A percentile compares a stretch with the other conserved stretches of the same genome.
Evolutionary conservation across 2,329 filamentous ascomycete species (phyloP).

Genomic region (Verticillium nonalfalfae): DNA sequence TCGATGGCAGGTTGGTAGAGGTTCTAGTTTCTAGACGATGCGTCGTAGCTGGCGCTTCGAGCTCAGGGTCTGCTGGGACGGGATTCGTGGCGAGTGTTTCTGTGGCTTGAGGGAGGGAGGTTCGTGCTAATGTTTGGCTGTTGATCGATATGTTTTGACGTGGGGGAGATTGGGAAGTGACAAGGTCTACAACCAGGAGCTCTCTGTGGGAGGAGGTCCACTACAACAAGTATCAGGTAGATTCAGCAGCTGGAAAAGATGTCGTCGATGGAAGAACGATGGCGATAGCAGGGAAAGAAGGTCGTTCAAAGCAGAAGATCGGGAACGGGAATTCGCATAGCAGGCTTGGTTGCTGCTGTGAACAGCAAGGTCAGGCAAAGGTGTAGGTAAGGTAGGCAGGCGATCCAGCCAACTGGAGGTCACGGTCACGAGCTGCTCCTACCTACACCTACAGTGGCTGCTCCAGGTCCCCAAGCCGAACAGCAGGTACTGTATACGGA

Average conservation of each 20-base stretch:
- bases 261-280: neutral
- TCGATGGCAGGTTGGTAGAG: neutral
- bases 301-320: neutral
- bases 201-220: neutral
- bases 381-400: neutral
- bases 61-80: neutral
- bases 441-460: neutral
- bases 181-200: neutral
- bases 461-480: neutral
- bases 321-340: conserved; percentile 1
- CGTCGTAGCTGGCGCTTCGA: neutral
- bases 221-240: neutral
- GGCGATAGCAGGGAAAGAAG: neutral
- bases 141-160: conserved; percentile 8
- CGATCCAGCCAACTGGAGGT: neutral
- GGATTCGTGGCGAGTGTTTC: neutral
- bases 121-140: conserved; percentile 2
- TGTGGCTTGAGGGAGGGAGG: neutral
- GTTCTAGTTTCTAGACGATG: neutral
- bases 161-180: conserved; percentile 1
- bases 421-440: neutral
- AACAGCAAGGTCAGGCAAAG: neutral
- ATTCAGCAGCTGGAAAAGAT: neutral
- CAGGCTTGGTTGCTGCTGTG: neutral
- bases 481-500: neutral